Evolutionary conservation across 768 basidiomycete species (phyloP).

Genomic region (Lentinula sp.): DNA sequence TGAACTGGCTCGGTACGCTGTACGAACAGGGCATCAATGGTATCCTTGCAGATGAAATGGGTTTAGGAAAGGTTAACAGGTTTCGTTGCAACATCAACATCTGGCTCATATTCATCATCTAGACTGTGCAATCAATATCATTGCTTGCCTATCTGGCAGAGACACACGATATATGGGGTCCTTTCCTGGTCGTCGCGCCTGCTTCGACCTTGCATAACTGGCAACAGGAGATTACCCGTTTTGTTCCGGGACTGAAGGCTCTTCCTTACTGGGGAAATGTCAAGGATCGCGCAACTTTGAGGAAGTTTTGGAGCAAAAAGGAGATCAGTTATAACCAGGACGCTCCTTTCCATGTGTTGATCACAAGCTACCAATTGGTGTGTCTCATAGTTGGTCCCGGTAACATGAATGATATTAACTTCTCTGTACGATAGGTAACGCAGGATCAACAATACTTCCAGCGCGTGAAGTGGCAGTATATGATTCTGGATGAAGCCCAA

Average conservation of each 20-base stretch:
- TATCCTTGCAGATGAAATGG: slow-evolving; percentile 99
- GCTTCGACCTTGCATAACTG: slow-evolving; percentile 98
- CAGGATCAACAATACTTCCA: slow-evolving; percentile 99
- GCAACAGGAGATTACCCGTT: slow-evolving; percentile 97
- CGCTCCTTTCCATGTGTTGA: slow-evolving; percentile 93
- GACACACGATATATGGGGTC: slow-evolving; percentile 98
- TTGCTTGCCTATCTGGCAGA: slow-evolving; percentile 94
- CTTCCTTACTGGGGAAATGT: slow-evolving; percentile 98
- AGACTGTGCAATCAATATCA: slow-evolving; percentile 98
- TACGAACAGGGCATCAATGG: slow-evolving; percentile 99
- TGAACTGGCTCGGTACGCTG: slow-evolving; percentile 95
- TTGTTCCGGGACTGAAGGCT: slow-evolving; percentile 90
- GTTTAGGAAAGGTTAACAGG: slow-evolving; percentile 69
- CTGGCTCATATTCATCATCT: not conserved
- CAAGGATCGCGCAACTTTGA: slow-evolving; percentile 88
- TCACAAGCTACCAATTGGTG: slow-evolving; percentile 95
- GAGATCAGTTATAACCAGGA: slow-evolving; percentile 93
- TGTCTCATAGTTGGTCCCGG: slow-evolving; percentile 17
- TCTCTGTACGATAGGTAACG: slow-evolving; percentile 53
- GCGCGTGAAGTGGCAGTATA: slow-evolving; percentile 98
- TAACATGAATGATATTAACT: not conserved
- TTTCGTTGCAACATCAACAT: not conserved
- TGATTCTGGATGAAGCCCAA: slow-evolving; percentile 99
- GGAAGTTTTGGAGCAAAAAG: slow-evolving; percentile 98
- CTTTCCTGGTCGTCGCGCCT: slow-evolving; percentile 96